Evolutionary conservation across 495 filamentous ascomycete genomes (phyloP), one percentile per base, ranked within the genome.

Genomic region (Lepidopterella palustris): DNA sequence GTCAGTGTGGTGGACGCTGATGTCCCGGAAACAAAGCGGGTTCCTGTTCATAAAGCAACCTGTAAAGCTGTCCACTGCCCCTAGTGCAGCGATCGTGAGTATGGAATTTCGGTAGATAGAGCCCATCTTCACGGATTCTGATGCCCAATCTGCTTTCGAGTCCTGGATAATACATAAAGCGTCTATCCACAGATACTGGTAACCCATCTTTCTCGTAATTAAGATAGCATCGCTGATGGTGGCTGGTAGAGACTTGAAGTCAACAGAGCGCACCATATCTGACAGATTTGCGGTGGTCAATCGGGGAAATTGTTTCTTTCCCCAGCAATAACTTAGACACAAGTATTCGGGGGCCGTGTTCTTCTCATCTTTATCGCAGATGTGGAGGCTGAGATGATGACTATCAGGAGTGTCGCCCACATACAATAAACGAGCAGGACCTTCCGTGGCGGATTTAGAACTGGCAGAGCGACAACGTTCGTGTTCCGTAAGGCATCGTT

Each of bases 131-230:
- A 20, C 11, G 5, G 26, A 15, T 21, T 53, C 51, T 20, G 13
- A 28, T 18, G 26, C 21, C 51, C 51, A 53, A 13, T 53, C 51
- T 5, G n/a, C 20, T 11, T 8, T n/a, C 13, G 13, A 10, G 24
- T 53, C 51, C 31, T 53, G 51, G 5, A 53, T 21, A 21, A 53
- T 53, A 25, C 51, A 53, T 23, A 49, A 11, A 1, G 45, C 45
- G 11, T 49, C 45, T 3, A 21, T 49, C 45, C 45, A 49, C 4
- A 26, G 45, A 13, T 15, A 42, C 3, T 18, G 35, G 10, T 15
- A 11, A 3, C 35, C 35, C 18, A 42, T 11, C 13, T 42, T 42
- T 42, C 35, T 11, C 13, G 35, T 42, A 18, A 18, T 18, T 3
- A 42, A 3, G 13, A 42, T 18, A 3, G 35, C 35, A 42, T 42